Conservation (phyloP, 768 basidiomycete species). For the Asterophora parasitica region DNA sequence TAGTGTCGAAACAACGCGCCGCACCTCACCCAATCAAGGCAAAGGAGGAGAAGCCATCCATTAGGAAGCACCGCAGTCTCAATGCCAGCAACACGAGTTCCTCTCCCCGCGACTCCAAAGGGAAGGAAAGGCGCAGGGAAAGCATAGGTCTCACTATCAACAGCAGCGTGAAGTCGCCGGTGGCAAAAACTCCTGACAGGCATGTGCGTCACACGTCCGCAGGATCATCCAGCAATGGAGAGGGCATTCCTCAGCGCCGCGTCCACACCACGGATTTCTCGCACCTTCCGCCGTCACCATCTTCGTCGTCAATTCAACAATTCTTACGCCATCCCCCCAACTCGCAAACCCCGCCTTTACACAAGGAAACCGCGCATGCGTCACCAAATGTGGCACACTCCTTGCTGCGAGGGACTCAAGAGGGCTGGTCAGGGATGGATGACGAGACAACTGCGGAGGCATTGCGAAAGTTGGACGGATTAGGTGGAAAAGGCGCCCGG, state of each 20-base stretch:
- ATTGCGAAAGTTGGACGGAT: constrained; percentile 86
- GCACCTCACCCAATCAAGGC: constrained; percentile 28
- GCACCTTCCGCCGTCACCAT: constrained; percentile 86
- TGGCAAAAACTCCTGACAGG: constrained; percentile 31
- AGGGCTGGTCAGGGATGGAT: constrained; percentile 85
- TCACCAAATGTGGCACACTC: constrained; percentile 79
- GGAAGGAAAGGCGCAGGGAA: constrained; percentile 53
- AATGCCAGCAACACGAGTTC: constrained; percentile 43
- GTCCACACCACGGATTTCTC: constrained; percentile 77
- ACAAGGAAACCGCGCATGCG: constrained; percentile 36
- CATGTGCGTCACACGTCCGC: constrained; percentile 68
- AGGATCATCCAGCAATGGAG: constrained; percentile 58
- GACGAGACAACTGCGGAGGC: constrained; percentile 89
- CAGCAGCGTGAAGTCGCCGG: constrained; percentile 31
- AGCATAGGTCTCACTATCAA: constrained; percentile 42
- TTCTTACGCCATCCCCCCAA: constrained; percentile 57
- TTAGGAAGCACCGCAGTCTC: constrained; percentile 70
- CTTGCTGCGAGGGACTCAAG: constrained; percentile 79
- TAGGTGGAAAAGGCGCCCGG: constrained; percentile 71
- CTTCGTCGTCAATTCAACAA: constrained; percentile 84
- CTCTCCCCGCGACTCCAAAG: constrained; percentile 37
- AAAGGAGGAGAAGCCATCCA: constrained; percentile 47
- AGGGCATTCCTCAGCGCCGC: constrained; percentile 49
- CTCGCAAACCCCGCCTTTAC: constrained; percentile 33
- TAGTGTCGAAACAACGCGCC: constrained; percentile 52